Base-by-base conservation (phyloP, 2,329 filamentous ascomycete genomes). In the Clonostachys rhizophaga region DNA sequence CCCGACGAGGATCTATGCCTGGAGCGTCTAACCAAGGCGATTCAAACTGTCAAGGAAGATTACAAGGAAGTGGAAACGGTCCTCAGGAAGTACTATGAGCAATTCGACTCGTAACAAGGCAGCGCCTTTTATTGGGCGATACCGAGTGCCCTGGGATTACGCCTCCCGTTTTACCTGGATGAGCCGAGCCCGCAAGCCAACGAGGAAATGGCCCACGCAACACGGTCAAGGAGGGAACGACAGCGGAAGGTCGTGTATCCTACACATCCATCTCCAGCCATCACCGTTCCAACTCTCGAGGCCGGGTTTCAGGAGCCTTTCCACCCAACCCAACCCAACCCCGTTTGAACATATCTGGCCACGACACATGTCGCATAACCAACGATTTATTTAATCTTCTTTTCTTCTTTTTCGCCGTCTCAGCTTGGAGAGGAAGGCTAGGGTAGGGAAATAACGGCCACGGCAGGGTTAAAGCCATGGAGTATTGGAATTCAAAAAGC, bases 1-100 rank as follows among this genome's bases (percentile, higher is more conserved):
- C 70, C 74, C 3, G 83, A 95, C 58, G 75, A 85, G 50, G 72
- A 83, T 4, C 70, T 82, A 43, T 90, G 86, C 58, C 74, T 96
- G 35, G 67, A 78, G 51, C 82, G 81, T 51, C 89, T 95, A 59
- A 75, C 74, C 54, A 79, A 83, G 41, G 89, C 84, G 8, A 77
- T 97, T 52, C 71, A 73, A 42, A 73, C 79, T 42, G 87, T 90
- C 51, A 91, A 91, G 74, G 66, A 72, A 50, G 91, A 95, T 59
- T 96, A 91, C 65, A 65, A 74, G 42, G 84, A 88, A 46, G 87
- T 87, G 44, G 84, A 91, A 67, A 75, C 70, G 53, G 75, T 82
- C 49, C 78, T 99, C 60, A 79, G 74, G 62, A 70, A 76, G 54
- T 95, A 89, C 66, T 96, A 66, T 54, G 58, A 57, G 5, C 52